Percentiles rank a stretch among this genome's conserved stretches.
These are phyloP conservation scores for Melampsora abietis-canadensis DNA, from an alignment of 1,284 basidiomycete genomes.

Conservation along the genomic window DNA sequence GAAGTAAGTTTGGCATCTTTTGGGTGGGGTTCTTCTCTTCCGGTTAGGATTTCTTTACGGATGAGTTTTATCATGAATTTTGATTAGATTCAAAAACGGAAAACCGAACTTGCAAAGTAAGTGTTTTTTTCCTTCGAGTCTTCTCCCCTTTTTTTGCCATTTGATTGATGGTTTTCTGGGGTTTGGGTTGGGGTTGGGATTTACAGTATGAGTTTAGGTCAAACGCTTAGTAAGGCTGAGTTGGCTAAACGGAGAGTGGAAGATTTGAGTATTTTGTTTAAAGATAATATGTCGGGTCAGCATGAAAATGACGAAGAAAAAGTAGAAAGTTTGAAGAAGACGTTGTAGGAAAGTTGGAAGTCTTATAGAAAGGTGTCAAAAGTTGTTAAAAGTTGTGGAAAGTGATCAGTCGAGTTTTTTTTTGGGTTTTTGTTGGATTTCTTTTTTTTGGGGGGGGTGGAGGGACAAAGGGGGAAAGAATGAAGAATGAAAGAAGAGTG, in stretches of 20 bases:
- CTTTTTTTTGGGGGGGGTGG: too few species aligned
- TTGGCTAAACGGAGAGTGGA: slow-evolving; percentile 76
- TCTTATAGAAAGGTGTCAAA: too few species aligned
- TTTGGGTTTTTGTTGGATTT: too few species aligned
- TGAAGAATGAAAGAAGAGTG: too few species aligned
- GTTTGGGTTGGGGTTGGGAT: neutral
- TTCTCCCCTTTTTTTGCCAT: neutral
- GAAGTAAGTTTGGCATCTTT: slow-evolving; percentile 48
- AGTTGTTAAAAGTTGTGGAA: too few species aligned
- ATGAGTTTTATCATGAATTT: slow-evolving; percentile 16
- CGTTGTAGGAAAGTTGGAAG: too few species aligned
- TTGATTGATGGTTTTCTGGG: too few species aligned
- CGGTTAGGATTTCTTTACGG: too few species aligned
- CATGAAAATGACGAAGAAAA: too few species aligned
- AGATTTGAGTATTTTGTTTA: slow-evolving; percentile 61
- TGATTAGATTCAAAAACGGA: slow-evolving; percentile 79
- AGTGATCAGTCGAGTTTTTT: too few species aligned
- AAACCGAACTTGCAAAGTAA: slow-evolving; percentile 81
- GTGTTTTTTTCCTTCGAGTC: slow-evolving; percentile 48
- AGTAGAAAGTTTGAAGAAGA: too few species aligned
- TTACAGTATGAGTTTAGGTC: slow-evolving; percentile 71
- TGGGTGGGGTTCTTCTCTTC: neutral
- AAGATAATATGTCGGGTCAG: slow-evolving; percentile 48
- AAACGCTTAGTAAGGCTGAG: slow-evolving; percentile 75
- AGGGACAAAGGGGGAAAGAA: too few species aligned